Evolutionary conservation across 305 asterid genomes (phyloP).

Genomic region (Withania somnifera): DNA sequence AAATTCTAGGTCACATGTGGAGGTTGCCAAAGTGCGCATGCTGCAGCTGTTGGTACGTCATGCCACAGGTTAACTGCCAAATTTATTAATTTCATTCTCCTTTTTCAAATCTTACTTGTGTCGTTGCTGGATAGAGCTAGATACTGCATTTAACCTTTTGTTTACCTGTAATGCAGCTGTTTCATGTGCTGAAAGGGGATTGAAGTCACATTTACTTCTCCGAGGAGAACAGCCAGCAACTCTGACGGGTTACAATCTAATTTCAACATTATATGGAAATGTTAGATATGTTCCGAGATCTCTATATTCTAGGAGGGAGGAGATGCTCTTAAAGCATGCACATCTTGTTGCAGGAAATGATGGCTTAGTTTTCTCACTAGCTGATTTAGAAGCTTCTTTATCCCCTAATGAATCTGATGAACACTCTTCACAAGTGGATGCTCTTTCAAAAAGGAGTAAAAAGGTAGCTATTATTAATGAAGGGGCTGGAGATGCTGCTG

Average conservation of each 20-base stretch:
- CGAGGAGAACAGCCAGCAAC: slow-evolving; percentile 91
- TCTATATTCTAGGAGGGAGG: slow-evolving; percentile 62
- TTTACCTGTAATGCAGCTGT: slow-evolving; percentile 47
- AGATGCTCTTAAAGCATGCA: slow-evolving; percentile 68
- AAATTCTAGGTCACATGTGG: slow-evolving; percentile 76
- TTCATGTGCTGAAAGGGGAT: slow-evolving; percentile 84
- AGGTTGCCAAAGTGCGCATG: slow-evolving; percentile 96
- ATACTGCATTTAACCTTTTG: slow-evolving; percentile 9
- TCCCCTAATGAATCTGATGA: slow-evolving; percentile 5
- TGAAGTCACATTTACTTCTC: slow-evolving; percentile 77
- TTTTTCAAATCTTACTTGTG: neutral
- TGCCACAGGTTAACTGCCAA: slow-evolving; percentile 3
- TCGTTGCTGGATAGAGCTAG: neutral
- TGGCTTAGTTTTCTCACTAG: slow-evolving; percentile 40
- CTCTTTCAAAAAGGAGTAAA: slow-evolving; percentile 15
- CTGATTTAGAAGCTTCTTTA: slow-evolving; percentile 27
- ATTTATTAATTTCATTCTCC: neutral
- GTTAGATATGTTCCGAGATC: slow-evolving; percentile 71
- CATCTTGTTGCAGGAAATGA: slow-evolving; percentile 30
- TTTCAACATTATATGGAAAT: slow-evolving; percentile 66
- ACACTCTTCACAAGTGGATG: slow-evolving; percentile 8
- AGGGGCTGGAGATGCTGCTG: slow-evolving; percentile 83
- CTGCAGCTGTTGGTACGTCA: slow-evolving; percentile 90
- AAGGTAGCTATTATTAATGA: slow-evolving; percentile 59
- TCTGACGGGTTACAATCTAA: slow-evolving; percentile 72